Conservation (phyloP, 495 filamentous ascomycete species). For the Aspergillus olivimuriae region DNA sequence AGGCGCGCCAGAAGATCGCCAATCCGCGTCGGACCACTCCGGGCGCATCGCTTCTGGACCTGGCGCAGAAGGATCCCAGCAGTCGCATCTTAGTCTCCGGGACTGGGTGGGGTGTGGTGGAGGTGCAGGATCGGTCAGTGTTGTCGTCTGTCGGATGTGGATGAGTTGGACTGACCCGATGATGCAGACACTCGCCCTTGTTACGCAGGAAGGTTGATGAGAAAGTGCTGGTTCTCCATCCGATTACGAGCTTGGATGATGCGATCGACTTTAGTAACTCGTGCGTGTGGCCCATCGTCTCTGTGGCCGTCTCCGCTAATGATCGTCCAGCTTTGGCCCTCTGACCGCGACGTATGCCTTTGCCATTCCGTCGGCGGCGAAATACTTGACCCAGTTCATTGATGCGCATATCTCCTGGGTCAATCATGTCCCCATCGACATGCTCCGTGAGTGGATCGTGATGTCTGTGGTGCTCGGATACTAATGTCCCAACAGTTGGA, state of each 20-base stretch:
- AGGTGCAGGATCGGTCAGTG: slow-evolving; percentile 23
- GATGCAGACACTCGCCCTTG: slow-evolving; percentile 18
- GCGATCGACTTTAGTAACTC: slow-evolving; percentile 34
- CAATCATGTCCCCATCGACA: slow-evolving; percentile 44
- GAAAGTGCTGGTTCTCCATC: slow-evolving; percentile 30
- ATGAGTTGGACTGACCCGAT: not conserved
- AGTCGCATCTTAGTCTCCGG: slow-evolving; percentile 22
- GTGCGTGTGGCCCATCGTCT: slow-evolving; percentile 8
- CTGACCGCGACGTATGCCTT: slow-evolving; percentile 46
- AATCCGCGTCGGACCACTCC: slow-evolving; percentile 12
- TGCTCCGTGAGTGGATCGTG: slow-evolving; percentile 35
- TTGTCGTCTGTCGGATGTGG: not conserved
- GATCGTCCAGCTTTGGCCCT: slow-evolving; percentile 8
- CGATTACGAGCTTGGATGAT: slow-evolving; percentile 38
- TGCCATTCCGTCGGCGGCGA: slow-evolving; percentile 36
- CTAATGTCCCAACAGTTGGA: slow-evolving; percentile 21
- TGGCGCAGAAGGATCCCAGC: slow-evolving; percentile 17
- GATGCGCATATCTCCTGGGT: slow-evolving; percentile 38
- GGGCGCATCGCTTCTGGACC: slow-evolving; percentile 14
- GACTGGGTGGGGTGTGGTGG: slow-evolving; percentile 25
- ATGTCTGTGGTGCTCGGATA: not conserved
- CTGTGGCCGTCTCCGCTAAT: not conserved
- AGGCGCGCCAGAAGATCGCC: slow-evolving; percentile 9
- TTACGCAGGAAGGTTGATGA: slow-evolving; percentile 24
- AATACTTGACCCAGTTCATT: slow-evolving; percentile 49